Percentiles rank a stretch among this genome's conserved stretches.
phyloP scores from a whole-genome alignment of 2,329 filamentous ascomycete species.

The Cladophialophora yegresii region DNA sequence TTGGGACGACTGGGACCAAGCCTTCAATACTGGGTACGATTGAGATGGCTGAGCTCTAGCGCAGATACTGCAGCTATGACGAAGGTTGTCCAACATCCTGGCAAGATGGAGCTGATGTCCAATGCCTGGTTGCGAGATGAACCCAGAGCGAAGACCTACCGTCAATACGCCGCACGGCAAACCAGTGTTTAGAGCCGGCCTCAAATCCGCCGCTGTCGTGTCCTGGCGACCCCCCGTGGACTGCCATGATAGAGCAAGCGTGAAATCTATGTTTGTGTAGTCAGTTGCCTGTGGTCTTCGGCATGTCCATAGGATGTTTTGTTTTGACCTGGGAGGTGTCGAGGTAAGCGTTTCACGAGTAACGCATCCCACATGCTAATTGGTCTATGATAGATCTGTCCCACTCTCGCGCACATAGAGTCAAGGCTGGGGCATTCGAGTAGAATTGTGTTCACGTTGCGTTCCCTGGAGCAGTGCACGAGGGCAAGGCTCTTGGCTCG shows the following conservation, averaged over 20 bases:
- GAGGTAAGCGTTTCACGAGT: too few species aligned
- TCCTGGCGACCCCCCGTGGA: not conserved
- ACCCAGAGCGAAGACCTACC: not conserved
- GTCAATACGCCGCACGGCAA: not conserved
- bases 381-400: too few species aligned
- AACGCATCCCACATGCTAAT: too few species aligned
- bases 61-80: not conserved
- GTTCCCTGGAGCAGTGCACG: too few species aligned
- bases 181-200: not conserved
- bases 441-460: too few species aligned
- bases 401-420: too few species aligned
- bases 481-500: too few species aligned
- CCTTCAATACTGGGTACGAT: conserved; percentile 2
- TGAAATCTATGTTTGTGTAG: not conserved
- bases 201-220: not conserved
- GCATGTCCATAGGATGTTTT: not conserved
- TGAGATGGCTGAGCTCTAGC: not conserved
- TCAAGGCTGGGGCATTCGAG: too few species aligned
- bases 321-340: too few species aligned
- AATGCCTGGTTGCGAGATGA: not conserved
- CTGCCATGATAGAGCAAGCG: not conserved
- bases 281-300: not conserved
- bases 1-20: conserved; percentile 9
- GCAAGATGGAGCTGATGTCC: not conserved
- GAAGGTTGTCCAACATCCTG: not conserved